Evolutionary conservation across 495 filamentous ascomycete species (phyloP), one percentile per base, ranked within the genome.

Genomic region (Penicillium taxi): DNA sequence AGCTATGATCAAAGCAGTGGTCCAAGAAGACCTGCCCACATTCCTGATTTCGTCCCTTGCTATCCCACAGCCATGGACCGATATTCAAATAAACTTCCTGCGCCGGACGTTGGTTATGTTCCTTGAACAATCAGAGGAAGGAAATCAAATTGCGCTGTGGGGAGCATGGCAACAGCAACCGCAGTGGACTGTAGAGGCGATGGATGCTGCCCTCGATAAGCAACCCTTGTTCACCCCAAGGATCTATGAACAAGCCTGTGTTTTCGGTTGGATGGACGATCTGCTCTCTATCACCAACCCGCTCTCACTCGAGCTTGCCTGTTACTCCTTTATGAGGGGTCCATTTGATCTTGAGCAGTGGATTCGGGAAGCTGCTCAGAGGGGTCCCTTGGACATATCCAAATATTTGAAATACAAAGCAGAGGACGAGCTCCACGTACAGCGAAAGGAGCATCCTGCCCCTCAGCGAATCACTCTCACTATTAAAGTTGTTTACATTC

Each of bases 81-180:
- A 53, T 24, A 65, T 74, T 25, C 76, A 84, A 37, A 74, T 81
- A 26, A 73, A 70, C 42, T 73, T 82, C 14, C 61, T 85, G 36
- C 62, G 73, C 27, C 71, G 76, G 28, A 69, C 79, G 2, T 68
- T 84, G 28, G 61, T 72, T 35, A 70, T 74, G 4, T 82, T 80
- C 41, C 66, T 84, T 27, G 48, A 65, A 21, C 81, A 79, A 50
- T 69, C 76, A 34, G 72, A 80, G 23, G 69, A 74, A 11, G 77
- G 84, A 11, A 78, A 85, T 51, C 78, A 85, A 37, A 86, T 96
- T 33, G 89, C 93, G 12, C 71, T 96, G 35, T 75, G 91, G 54
- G 84, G 83, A 40, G 64, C 94, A 3, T 96, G 91, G 90, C 80
- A 81, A 44, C 81, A 85, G 44, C 84, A 96, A 50, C 81, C 75